Conservation (phyloP, 2,329 filamentous ascomycete species). For the Rosellinia necatrix region DNA sequence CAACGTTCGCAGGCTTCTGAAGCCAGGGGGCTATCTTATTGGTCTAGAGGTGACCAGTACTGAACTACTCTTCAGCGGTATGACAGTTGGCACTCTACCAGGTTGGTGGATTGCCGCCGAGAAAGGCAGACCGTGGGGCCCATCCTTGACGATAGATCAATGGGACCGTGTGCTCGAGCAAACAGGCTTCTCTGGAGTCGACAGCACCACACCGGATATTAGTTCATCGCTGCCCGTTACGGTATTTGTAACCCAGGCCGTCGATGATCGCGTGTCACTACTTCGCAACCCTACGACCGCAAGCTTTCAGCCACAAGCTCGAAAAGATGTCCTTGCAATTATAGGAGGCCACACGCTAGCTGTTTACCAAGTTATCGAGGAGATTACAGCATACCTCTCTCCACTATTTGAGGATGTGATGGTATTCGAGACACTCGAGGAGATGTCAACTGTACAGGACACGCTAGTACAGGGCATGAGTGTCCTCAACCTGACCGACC, state of each 20-base stretch:
- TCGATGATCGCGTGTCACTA: conserved; percentile 30
- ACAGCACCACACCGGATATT: conserved; percentile 9
- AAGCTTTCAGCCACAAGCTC: neutral
- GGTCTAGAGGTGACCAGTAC: conserved; percentile 1
- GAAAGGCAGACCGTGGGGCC: conserved; percentile 31
- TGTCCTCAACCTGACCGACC: conserved; percentile 33
- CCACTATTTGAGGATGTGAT: neutral
- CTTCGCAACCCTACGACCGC: conserved; percentile 7
- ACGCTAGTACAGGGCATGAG: neutral
- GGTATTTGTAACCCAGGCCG: conserved; percentile 42
- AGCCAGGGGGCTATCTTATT: conserved; percentile 25
- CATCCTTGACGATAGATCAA: conserved; percentile 20
- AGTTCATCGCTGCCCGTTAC: conserved; percentile 1
- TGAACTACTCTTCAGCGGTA: neutral
- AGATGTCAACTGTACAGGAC: neutral
- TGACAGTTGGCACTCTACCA: conserved; percentile 43
- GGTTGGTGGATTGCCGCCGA: conserved; percentile 45
- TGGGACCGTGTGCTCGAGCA: conserved; percentile 36
- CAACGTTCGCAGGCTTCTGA: conserved; percentile 28
- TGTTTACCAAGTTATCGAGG: neutral
- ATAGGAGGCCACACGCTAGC: conserved; percentile 4
- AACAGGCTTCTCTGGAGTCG: conserved; percentile 19
- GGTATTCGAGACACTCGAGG: neutral
- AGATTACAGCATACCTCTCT: neutral
- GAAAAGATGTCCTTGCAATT: conserved; percentile 13